Base-by-base conservation (phyloP, 352 stramenopile species). In the Pythium grandisporangium region DNA sequence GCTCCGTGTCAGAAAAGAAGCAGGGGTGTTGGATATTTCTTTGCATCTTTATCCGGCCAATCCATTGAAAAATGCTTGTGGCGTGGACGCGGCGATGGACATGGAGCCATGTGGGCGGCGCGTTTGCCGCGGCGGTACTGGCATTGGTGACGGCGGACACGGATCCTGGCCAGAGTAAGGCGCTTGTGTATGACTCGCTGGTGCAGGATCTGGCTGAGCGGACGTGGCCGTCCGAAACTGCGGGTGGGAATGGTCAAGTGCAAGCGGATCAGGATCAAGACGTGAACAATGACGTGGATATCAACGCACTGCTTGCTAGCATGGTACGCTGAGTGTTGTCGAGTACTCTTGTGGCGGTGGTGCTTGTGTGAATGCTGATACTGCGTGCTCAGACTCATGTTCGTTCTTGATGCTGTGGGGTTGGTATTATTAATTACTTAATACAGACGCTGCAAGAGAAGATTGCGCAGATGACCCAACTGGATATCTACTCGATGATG, bases 381-480 rank as follows among this genome's bases (percentile, higher is more conserved):
- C n/a, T n/a, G n/a, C n/a, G n/a, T n/a, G n/a, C n/a, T n/a, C n/a
- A n/a, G n/a, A n/a, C n/a, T n/a, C n/a, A n/a, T 38, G 33, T 38
- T 38, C 19, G 33, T 38, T 11, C 33, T 11, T 38, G 33, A 38
- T 38, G 19, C 33, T 20, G 33, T 11, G 33, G 33, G 19, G 33
- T 38, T 38, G 13, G 33, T 20, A 16, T 12, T 19, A 19, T 30
- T 32, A 13, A 20, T 42, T 0, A 36, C 13, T 29, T 22, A 19
- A 27, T 12, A 12, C 59, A 81, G 71, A 77, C 66, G 6, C 34
- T 85, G 3, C 64, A 49, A 0, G 62, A 83, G 55, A 85, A 83
- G 43, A 57, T 89, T 40, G 80, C 76, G 34, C 84, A 96, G 50
- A 95, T 96, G 84, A 84, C 80, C 20, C 84, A 96, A 58, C 74